phyloP scores from a whole-genome alignment of 2,329 filamentous ascomycete species.

The Phaeosphaeriaceae sp. region DNA sequence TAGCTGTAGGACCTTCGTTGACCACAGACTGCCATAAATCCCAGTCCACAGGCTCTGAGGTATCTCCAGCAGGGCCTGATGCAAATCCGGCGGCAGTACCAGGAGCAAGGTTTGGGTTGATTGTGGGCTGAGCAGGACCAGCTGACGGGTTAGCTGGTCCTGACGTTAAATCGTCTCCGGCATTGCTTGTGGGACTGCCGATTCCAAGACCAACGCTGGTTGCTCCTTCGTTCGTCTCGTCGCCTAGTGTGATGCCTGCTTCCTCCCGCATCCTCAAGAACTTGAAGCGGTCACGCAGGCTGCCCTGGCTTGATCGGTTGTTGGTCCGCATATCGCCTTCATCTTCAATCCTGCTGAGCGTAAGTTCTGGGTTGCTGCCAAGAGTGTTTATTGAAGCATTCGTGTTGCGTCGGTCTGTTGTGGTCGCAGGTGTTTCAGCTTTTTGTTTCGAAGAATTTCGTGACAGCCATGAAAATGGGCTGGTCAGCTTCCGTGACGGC shows the following conservation, averaged over 20 bases:
- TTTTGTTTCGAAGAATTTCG: constrained; percentile 63
- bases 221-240: constrained; percentile 56
- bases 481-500: constrained; percentile 74
- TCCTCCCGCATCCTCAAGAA: constrained; percentile 55
- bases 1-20: constrained; percentile 88
- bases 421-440: constrained; percentile 61
- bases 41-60: constrained; percentile 84
- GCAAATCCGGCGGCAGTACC: constrained; percentile 85
- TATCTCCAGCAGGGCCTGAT: constrained; percentile 75
- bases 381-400: constrained; percentile 80
- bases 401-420: constrained; percentile 71
- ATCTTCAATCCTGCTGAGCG: constrained; percentile 78
- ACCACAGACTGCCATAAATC: constrained; percentile 97
- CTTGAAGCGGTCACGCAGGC: constrained; percentile 56
- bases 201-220: constrained; percentile 54
- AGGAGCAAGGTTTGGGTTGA: constrained; percentile 76
- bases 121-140: constrained; percentile 60
- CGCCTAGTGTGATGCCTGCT: constrained; percentile 45
- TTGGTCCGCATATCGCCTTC: constrained; percentile 37
- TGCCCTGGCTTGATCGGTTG: constrained; percentile 48
- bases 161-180: constrained; percentile 47
- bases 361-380: constrained; percentile 81
- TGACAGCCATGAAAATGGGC: constrained; percentile 53
- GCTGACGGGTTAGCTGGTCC: constrained; percentile 30
- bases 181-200: constrained; percentile 57